A percentile compares a stretch with the other conserved stretches of the same genome.
These are phyloP conservation scores for Shiraia sp. DNA, from an alignment of 2,329 filamentous ascomycete genomes.

Conservation along the genomic window DNA sequence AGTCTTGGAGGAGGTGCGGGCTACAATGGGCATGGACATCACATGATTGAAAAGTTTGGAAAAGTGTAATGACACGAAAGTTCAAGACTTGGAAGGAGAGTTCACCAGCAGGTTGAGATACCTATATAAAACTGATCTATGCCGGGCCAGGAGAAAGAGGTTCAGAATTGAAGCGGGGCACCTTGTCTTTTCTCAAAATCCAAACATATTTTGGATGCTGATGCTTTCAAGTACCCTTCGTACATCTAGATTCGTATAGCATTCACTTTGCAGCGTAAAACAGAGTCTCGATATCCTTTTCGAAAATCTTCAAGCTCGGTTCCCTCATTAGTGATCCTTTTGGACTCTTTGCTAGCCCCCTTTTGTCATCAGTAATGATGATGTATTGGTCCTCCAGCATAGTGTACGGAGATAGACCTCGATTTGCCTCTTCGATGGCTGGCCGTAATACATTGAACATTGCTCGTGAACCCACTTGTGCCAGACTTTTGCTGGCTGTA, in stretches of 20 bases:
- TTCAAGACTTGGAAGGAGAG: too few relatives aligned
- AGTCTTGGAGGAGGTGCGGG: background rate
- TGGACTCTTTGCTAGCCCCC: slow-evolving; percentile 1
- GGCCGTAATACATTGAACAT: background rate
- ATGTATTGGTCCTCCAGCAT: slow-evolving; percentile 1
- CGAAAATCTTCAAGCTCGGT: background rate
- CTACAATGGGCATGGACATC: background rate
- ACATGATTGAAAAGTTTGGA: background rate
- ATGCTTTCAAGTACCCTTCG: too few relatives aligned
- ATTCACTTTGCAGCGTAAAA: background rate
- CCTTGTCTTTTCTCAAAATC: too few relatives aligned
- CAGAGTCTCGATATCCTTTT: background rate
- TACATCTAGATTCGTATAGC: too few relatives aligned
- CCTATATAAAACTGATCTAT: too few relatives aligned
- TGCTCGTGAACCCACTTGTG: background rate
- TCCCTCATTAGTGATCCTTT: slow-evolving; percentile 1
- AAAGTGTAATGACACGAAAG: too few relatives aligned
- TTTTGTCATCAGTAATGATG: background rate
- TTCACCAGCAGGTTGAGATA: too few relatives aligned
- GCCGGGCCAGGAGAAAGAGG: too few relatives aligned
- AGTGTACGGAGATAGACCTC: background rate
- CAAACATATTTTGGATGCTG: too few relatives aligned
- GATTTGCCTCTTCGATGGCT: slow-evolving; percentile 2
- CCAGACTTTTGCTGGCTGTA: background rate
- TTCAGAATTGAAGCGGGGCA: too few relatives aligned